Evolutionary conservation across 2,329 filamentous ascomycete species (phyloP).

Genomic region (Gnomoniopsis smithogilvyi): DNA sequence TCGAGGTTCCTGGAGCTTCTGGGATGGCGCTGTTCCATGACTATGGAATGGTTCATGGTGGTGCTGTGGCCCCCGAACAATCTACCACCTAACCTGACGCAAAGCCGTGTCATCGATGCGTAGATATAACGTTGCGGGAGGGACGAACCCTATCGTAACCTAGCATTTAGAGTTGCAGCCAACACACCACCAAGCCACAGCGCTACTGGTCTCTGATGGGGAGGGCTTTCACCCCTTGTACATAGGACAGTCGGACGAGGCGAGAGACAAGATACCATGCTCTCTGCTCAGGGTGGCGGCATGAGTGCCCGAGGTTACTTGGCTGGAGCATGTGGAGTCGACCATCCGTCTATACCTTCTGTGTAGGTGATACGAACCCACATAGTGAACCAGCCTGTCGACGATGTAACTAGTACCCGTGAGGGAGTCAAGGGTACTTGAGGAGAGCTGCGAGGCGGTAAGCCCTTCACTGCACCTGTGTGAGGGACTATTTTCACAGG

Average conservation of each 20-base stretch:
- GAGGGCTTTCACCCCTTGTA: not conserved
- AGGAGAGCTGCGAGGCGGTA: not conserved
- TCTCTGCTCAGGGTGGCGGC: not conserved
- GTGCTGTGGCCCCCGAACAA: too few relatives aligned
- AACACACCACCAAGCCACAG: not conserved
- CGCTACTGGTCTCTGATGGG: not conserved
- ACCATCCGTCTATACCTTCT: not conserved
- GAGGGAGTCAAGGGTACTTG: not conserved
- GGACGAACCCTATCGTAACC: not conserved
- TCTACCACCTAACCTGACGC: not conserved
- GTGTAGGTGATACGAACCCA: not conserved
- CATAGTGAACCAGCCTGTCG: not conserved
- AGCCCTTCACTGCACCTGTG: not conserved
- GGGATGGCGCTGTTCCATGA: too few relatives aligned
- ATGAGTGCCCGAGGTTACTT: not conserved
- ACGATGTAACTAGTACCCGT: slow-evolving; percentile 2
- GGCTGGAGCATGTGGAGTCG: not conserved
- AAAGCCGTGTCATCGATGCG: not conserved
- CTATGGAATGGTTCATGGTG: too few relatives aligned
- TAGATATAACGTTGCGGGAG: not conserved
- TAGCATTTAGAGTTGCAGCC: not conserved
- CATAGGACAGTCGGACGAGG: not conserved
- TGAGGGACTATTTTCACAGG: not conserved
- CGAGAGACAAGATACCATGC: not conserved
- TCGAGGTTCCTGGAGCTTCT: not conserved